Evolutionary conservation across 2,329 filamentous ascomycete species (phyloP), one percentile per base, ranked within the genome.

Genomic region (Aspergillus pseudonomiae): DNA sequence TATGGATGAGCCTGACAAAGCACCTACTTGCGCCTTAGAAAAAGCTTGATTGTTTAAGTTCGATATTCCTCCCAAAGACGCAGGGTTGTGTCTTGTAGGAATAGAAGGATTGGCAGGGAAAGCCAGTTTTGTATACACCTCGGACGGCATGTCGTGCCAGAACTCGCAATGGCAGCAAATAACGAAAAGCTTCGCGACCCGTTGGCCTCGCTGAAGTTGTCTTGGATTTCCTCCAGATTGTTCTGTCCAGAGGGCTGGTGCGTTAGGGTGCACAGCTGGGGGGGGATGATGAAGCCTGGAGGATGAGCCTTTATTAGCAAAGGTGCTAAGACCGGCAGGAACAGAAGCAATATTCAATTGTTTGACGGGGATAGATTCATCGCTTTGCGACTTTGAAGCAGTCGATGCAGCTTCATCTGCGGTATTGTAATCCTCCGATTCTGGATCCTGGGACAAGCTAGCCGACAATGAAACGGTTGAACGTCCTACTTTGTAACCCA

Each of bases 131-230:
- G 76, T 72, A 64, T 79, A 80, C 24, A 77, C 67, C 36, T 77
- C 74, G 14, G 77, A 74, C 2, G 79, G 79, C 64, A 79, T 72
- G 58, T 81, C 78, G 63, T 81, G 79, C 79, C 79, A 81, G 65
- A 74, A 77, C 53, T 75, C 76, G 71, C 79, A 81, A 59, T 74
- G 71, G 63, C 79, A 81, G 64, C 79, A 81, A 46, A 81, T 78
- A 21, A 80, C 77, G 61, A 81, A 81, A 14, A 78, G 62, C 60
- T 81, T 81, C 28, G 71, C 70, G 48, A 80, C 64, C 11, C 71
- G 58, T 58, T 74, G 70, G 32, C 68, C 66, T 26, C 67, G 62
- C 28, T 57, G 61, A 21, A 59, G 41, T 24, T 50, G 11, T 30
- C 64, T 71, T 19, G 57, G n/a, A 28, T 64, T 66, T 59, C 67